phyloP scores from a whole-genome alignment of 2,329 filamentous ascomycete species.

The Epicoccum sorghinum region DNA sequence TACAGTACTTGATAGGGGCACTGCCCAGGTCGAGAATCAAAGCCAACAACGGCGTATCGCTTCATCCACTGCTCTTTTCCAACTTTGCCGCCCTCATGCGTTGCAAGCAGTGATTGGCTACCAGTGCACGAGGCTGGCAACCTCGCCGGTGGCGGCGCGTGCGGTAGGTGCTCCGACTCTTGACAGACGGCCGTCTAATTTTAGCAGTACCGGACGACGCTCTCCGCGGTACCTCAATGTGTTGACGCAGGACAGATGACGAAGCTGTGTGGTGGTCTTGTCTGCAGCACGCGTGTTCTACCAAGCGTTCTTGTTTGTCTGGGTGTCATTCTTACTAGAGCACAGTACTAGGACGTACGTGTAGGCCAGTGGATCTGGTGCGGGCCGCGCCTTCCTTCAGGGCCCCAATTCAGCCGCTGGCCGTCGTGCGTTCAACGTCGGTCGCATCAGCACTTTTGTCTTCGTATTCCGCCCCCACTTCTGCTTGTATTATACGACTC shows the following conservation, averaged over 20 bases:
- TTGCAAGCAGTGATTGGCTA: slow-evolving; percentile 12
- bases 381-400: slow-evolving; percentile 31
- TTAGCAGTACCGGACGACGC: slow-evolving; percentile 21
- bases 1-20: slow-evolving; percentile 37
- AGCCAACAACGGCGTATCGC: slow-evolving; percentile 36
- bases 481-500: slow-evolving; percentile 32
- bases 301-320: slow-evolving; percentile 20
- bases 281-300: slow-evolving; percentile 20
- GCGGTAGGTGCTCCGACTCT: slow-evolving; percentile 15
- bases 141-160: slow-evolving; percentile 19
- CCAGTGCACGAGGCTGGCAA: slow-evolving; percentile 7
- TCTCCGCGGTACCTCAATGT: slow-evolving; percentile 17
- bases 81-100: slow-evolving; percentile 9
- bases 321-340: slow-evolving; percentile 20
- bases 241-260: slow-evolving; percentile 15
- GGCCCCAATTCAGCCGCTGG: slow-evolving; percentile 34
- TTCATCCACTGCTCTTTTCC: slow-evolving; percentile 3
- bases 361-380: slow-evolving; percentile 25
- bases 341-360: no score
- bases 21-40: slow-evolving; percentile 28
- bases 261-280: slow-evolving; percentile 2
- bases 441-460: slow-evolving; percentile 23
- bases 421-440: slow-evolving; percentile 30
- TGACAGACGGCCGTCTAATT: slow-evolving; percentile 22
- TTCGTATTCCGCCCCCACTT: slow-evolving; percentile 41